These are phyloP conservation scores for Tylopilus sp. DNA, from an alignment of 768 basidiomycete genomes.

Conservation along the genomic window DNA sequence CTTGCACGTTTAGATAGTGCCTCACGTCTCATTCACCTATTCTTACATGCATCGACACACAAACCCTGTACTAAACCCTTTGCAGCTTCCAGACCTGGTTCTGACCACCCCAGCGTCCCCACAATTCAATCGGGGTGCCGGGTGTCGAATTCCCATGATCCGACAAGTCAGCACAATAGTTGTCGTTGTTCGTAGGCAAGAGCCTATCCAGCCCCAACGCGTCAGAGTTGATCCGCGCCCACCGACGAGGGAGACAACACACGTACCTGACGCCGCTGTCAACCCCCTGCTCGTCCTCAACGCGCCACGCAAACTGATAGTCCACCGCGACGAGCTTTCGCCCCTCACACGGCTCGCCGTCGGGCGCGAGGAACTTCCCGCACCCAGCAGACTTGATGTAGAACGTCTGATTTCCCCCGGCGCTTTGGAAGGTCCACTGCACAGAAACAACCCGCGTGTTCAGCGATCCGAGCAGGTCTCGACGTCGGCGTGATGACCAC, in stretches of 20 bases:
- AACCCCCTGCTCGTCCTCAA: conserved; percentile 43
- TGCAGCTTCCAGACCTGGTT: conserved; percentile 50
- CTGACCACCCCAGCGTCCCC: conserved; percentile 45
- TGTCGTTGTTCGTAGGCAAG: conserved; percentile 39
- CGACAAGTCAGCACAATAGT: conserved; percentile 45
- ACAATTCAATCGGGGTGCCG: conserved; percentile 45
- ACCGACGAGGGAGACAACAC: too few relatives aligned
- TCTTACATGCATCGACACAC: not conserved
- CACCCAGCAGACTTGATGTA: conserved; percentile 41
- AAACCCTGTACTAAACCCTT: conserved; percentile 2
- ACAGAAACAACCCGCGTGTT: too few relatives aligned
- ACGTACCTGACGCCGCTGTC: conserved; percentile 41
- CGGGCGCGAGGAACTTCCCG: conserved; percentile 40
- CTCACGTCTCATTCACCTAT: not conserved
- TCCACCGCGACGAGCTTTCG: conserved; percentile 36
- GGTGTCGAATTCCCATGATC: conserved; percentile 42
- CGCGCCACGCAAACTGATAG: conserved; percentile 44
- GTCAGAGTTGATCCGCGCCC: too few relatives aligned
- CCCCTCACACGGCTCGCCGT: conserved; percentile 34
- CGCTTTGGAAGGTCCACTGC: conserved; percentile 46
- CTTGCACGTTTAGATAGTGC: too few relatives aligned
- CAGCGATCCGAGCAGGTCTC: not conserved
- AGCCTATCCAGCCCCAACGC: too few relatives aligned
- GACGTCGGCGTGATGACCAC: not conserved
- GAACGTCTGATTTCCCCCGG: conserved; percentile 28